Conservation (phyloP, 2,329 filamentous ascomycete species). For the Claviceps monticola region DNA sequence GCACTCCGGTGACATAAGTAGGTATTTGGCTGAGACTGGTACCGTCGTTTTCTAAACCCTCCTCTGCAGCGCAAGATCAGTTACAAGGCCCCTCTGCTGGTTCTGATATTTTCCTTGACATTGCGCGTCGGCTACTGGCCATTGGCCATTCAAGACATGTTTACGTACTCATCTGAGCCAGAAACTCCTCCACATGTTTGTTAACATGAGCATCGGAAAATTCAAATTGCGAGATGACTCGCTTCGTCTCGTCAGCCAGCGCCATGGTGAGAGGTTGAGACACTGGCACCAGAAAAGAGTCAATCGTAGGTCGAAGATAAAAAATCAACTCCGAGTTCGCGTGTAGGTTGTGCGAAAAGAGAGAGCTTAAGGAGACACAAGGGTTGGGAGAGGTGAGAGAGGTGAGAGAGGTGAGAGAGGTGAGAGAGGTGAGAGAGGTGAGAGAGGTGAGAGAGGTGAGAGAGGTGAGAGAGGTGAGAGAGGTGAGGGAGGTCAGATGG, state of each 20-base stretch:
- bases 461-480: neutral
- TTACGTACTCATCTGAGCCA: conserved; percentile 60
- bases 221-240: conserved; percentile 74
- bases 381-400: neutral
- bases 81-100: neutral
- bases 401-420: neutral
- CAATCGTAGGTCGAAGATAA: conserved; percentile 41
- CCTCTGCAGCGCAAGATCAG: conserved; percentile 35
- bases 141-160: neutral
- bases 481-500: neutral
- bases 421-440: neutral
- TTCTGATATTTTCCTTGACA: neutral
- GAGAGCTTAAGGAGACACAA: conserved; percentile 19
- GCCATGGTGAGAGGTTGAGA: conserved; percentile 47
- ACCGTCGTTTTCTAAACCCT: conserved; percentile 66
- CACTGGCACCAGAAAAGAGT: conserved; percentile 38
- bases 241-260: conserved; percentile 57
- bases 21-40: conserved; percentile 89
- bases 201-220: conserved; percentile 68
- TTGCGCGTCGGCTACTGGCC: neutral
- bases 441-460: neutral
- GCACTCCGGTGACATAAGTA: conserved; percentile 88
- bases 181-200: conserved; percentile 70
- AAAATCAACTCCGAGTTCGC: conserved; percentile 27
- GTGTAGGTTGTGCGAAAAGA: conserved; percentile 14